Percentiles rank a stretch among this genome's conserved stretches.
Conservation (phyloP, 352 stramenopile genomes). For the Phytophthora citrophthora region DNA sequence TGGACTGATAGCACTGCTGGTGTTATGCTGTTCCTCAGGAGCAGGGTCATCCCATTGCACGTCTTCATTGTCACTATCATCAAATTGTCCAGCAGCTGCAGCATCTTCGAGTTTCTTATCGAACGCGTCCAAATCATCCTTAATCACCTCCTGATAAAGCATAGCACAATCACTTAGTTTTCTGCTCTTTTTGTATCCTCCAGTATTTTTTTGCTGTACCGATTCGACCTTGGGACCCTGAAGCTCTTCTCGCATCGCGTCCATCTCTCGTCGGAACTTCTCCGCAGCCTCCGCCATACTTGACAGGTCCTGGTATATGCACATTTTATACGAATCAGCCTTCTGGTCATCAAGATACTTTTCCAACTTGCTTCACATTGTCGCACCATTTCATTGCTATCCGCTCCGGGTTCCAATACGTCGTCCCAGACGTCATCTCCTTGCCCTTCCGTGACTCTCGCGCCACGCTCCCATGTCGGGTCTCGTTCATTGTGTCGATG, state of each 20-base stretch:
- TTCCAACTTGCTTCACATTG: constrained; percentile 4
- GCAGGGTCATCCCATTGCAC: constrained; percentile 63
- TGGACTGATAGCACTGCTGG: constrained; percentile 28
- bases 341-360: not conserved
- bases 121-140: constrained; percentile 75
- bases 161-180: constrained; percentile 12
- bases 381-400: constrained; percentile 71
- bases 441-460: constrained; percentile 38
- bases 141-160: constrained; percentile 43
- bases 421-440: constrained; percentile 84
- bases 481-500: constrained; percentile 51
- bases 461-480: constrained; percentile 66
- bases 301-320: constrained; percentile 66
- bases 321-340: constrained; percentile 7
- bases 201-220: constrained; percentile 24
- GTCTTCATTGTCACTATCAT: constrained; percentile 83
- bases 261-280: constrained; percentile 87
- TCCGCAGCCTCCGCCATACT: constrained; percentile 83
- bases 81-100: constrained; percentile 78
- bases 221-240: constrained; percentile 37
- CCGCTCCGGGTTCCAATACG: constrained; percentile 52
- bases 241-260: constrained; percentile 75
- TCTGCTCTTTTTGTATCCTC: not conserved
- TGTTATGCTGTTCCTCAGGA: constrained; percentile 25
- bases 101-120: constrained; percentile 83